phyloP scores from a whole-genome alignment of 2,329 filamentous ascomycete genomes.

The Thelonectria rubi region DNA sequence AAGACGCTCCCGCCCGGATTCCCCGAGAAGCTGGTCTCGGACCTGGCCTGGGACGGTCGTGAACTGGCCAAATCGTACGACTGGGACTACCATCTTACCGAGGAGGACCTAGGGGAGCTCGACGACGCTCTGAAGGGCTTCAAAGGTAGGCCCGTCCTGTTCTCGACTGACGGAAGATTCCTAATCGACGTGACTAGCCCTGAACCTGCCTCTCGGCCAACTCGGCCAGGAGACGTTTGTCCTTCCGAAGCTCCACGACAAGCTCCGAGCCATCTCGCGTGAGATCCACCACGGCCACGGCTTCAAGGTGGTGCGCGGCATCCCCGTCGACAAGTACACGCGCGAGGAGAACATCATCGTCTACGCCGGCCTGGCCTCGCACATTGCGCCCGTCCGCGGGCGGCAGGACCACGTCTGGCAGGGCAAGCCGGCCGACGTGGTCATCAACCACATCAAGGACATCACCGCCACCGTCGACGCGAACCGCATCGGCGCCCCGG shows the following conservation, averaged over 20 bases:
- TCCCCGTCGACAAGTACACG: conserved; percentile 60
- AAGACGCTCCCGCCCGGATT: conserved; percentile 59
- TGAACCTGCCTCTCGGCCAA: conserved; percentile 50
- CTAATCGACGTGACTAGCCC: conserved; percentile 38
- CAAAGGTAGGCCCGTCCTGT: conserved; percentile 44
- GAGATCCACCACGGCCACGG: conserved; percentile 66
- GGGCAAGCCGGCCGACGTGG: conserved; percentile 55
- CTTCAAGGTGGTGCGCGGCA: conserved; percentile 67
- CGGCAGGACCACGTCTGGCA: conserved; percentile 58
- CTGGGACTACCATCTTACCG: conserved; percentile 62
- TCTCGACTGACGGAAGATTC: not conserved
- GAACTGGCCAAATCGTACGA: conserved; percentile 57
- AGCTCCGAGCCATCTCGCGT: conserved; percentile 60
- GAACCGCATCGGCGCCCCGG: conserved; percentile 62
- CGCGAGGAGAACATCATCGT: conserved; percentile 66
- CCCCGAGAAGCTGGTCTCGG: conserved; percentile 56
- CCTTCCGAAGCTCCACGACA: conserved; percentile 35
- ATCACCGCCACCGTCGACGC: conserved; percentile 32
- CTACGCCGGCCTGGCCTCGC: conserved; percentile 66
- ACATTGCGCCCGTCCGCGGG: conserved; percentile 63
- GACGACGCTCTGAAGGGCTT: conserved; percentile 53
- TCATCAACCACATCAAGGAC: conserved; percentile 43
- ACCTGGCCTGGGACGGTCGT: conserved; percentile 66
- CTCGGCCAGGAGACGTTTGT: conserved; percentile 33
- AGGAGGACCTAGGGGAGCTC: conserved; percentile 60